Percentiles rank a stretch among this genome's conserved stretches.
Evolutionary conservation across 345 rosid species (phyloP).

Genomic region (Tarenaya hassleriana): DNA sequence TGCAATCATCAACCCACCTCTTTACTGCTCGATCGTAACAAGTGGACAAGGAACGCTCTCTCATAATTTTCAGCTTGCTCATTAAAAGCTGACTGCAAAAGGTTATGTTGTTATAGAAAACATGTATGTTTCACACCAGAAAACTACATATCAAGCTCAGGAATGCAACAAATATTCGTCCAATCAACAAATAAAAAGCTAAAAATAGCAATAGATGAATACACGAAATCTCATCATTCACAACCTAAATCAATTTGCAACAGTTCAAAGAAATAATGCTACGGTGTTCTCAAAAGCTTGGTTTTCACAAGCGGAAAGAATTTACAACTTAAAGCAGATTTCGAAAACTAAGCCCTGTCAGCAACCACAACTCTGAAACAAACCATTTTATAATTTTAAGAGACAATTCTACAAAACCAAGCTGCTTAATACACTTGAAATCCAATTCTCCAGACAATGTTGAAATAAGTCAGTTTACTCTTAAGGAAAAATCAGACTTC

Average conservation of each 20-base stretch:
- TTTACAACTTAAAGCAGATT: constrained; percentile 11
- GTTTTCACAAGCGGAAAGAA: background rate
- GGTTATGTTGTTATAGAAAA: background rate
- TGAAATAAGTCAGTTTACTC: background rate
- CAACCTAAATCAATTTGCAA: background rate
- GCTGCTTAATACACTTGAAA: constrained; percentile 2
- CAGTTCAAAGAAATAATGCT: background rate
- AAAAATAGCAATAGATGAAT: background rate
- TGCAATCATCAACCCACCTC: constrained; percentile 43
- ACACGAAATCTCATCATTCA: constrained; percentile 7
- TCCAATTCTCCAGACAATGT: background rate
- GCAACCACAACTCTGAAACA: background rate
- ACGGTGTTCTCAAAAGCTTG: background rate
- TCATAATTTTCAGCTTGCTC: constrained; percentile 66
- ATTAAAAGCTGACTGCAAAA: constrained; percentile 65
- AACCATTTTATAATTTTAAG: constrained; percentile 2
- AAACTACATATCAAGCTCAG: background rate
- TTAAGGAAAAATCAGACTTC: constrained; percentile 2
- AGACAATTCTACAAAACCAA: background rate
- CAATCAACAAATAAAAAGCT: constrained; percentile 2
- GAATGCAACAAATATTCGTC: constrained; percentile 3
- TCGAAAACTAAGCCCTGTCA: background rate
- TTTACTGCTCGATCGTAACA: constrained; percentile 49
- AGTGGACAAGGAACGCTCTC: constrained; percentile 76
- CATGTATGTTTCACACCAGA: constrained; percentile 15